Evolutionary conservation across 495 filamentous ascomycete genomes (phyloP).

Genomic region (Aspergillus coremiiformis): DNA sequence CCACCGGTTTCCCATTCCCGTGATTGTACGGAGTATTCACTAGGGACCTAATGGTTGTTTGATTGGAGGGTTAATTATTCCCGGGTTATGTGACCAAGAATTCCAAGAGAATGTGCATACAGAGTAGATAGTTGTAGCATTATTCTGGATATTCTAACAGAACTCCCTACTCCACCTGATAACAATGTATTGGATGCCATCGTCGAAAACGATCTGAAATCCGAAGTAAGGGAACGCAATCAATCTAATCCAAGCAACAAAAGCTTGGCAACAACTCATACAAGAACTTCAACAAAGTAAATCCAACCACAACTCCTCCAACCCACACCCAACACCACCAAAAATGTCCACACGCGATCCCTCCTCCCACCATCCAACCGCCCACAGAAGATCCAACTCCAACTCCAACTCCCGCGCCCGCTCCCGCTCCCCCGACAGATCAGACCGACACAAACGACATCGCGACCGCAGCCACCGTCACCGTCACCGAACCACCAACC

Average conservation of each 20-base stretch:
- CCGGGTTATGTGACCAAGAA: neutral
- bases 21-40: constrained; percentile 1
- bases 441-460: constrained; percentile 13
- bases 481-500: constrained; percentile 18
- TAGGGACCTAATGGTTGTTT: neutral
- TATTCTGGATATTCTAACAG: neutral
- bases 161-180: neutral
- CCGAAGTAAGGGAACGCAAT: too few species aligned
- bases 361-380: constrained; percentile 8
- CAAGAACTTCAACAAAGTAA: neutral
- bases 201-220: too few species aligned
- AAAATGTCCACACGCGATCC: constrained; percentile 22
- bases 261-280: neutral
- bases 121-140: neutral
- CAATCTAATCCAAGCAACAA: neutral
- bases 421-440: constrained; percentile 21
- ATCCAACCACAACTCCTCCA: neutral
- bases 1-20: neutral
- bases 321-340: neutral
- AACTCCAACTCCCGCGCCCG: constrained; percentile 15
- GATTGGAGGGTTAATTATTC: neutral
- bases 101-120: neutral
- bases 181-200: too few species aligned
- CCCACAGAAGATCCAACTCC: constrained; percentile 1
- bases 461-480: constrained; percentile 15